Conservation (phyloP, 345 rosid species). For the Acer yangbiense region DNA sequence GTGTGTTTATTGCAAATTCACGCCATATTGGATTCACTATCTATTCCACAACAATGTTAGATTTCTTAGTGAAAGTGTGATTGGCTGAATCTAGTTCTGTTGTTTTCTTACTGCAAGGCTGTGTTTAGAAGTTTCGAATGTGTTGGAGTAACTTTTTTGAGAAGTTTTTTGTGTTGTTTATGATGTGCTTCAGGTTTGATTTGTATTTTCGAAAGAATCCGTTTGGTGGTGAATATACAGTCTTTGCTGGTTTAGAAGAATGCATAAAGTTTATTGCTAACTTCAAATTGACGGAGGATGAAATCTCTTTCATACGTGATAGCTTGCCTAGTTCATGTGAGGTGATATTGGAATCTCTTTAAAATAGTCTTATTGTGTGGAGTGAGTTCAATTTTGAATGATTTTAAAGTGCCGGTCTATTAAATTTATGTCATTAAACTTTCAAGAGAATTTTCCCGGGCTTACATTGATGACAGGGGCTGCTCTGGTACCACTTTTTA, state of each 20-base stretch:
- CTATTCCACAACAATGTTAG: too few relatives aligned
- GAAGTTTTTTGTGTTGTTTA: neutral
- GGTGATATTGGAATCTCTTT: slow-evolving; percentile 39
- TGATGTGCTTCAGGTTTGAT: slow-evolving; percentile 67
- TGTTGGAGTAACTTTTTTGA: neutral
- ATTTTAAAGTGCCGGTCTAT: neutral
- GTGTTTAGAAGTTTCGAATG: neutral
- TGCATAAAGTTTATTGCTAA: slow-evolving; percentile 86
- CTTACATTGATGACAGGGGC: neutral
- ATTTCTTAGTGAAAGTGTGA: too few relatives aligned
- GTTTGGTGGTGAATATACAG: slow-evolving; percentile 89
- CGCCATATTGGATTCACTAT: too few relatives aligned
- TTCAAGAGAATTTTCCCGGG: neutral
- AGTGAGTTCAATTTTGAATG: neutral
- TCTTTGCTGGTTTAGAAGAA: slow-evolving; percentile 97
- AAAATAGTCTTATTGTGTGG: neutral
- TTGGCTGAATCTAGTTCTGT: neutral
- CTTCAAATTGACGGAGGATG: slow-evolving; percentile 73
- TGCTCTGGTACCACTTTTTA: neutral
- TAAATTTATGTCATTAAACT: neutral
- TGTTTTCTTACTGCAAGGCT: neutral
- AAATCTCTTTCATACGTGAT: slow-evolving; percentile 68
- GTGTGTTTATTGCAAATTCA: too few relatives aligned
- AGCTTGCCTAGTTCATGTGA: slow-evolving; percentile 73
- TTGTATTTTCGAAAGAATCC: slow-evolving; percentile 94